Evolutionary conservation across 164 flowering plant genomes (phyloP), one percentile per base, ranked within the genome.

Genomic region (grape (Vitis vinifera)): DNA sequence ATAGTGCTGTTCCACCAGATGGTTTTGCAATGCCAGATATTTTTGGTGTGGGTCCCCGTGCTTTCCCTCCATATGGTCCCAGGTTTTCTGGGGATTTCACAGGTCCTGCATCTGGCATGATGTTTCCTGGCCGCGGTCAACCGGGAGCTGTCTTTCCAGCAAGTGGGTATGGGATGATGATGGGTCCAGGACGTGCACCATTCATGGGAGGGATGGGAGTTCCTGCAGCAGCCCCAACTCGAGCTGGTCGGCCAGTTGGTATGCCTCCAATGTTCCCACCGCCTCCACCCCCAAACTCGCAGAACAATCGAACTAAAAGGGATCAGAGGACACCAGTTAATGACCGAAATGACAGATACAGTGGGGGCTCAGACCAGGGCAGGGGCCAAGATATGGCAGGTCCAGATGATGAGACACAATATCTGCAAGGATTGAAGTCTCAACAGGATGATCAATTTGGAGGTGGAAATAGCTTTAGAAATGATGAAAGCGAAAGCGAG

Each of bases 401-500:
- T 30, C 68, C 69, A 6, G 87, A 81, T 44, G 87, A 84, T 11
- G 94, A 84, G 49, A 55, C 65, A 10, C 80, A 63, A 57, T 74
- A 81, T 79, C 84, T 80, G 65, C 83, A 80, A 56, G 82, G 83
- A 64, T 65, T 55, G 10, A 87, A 71, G 69, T 71, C 74, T 51
- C 81, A 79, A 64, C 79, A 71, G 2, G 88, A 81, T 51, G 91
- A 85, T 59, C 82, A 81, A 31, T 83, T 78, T 77, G 91, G 79
- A 55, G 75, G 55, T 30, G 83, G 83, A 16, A 87, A 75, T 70
- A 81, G 66, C 74, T 77, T 82, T 37, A 81, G 83, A 67, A 86
- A 88, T 68, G 96, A 89, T 29, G 98, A 91, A 9, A 94, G 97
- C 57, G 98, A 91, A 73, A 94, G 98, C 29, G 99, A 95, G 81